Base-by-base conservation (phyloP, 495 filamentous ascomycete species). In the Podospora appendiculata region DNA sequence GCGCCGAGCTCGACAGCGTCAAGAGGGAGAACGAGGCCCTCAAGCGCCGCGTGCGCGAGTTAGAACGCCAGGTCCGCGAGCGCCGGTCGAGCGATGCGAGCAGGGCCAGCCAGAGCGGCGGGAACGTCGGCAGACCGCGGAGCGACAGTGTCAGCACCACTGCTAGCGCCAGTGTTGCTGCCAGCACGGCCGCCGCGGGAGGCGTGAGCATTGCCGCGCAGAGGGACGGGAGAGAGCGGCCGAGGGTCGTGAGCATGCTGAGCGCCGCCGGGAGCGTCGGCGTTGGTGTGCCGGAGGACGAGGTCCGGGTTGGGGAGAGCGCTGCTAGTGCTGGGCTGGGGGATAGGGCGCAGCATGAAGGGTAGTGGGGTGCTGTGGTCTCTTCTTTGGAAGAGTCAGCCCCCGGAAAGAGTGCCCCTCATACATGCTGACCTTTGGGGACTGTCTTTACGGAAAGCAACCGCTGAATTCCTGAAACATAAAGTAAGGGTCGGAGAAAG, bases 1-100 rank as follows among this genome's bases (percentile, higher is more conserved):
- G 82, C 40, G 73, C 75, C 45, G 89, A 94, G 61, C 60, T 93
- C 11, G 89, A 95, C 44, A 68, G 68, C 6, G 79, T 85, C 38
- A 89, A 86, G 67, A 71, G 77, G 9, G 90, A 96, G 70, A 96
- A 96, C 60, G 90, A 94, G 50, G 64, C 73, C 38, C 72, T 96
- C 42, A 84, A 84, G 58, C 73, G 77, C 46, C 79, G 88, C 17
- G 80, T 96, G 18, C 77, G 83, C 45, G 88, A 91, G 54, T 68
- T 94, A 33, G 90, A 95, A 59, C 62, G 74, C 10, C 62, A 64
- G 50, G 58, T 80, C 40, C 69, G 71, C 6, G 71, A 73, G 7
- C 67, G 72, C 14, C 62, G 74, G 51, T 69, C 66, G 32, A 74
- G 73, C 50, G 74, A 75, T 53, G 61, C 65, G 1, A 70, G 70